These are phyloP conservation scores for Pseudoperonospora humuli DNA, from an alignment of 352 stramenopile genomes.

Conservation along the genomic window DNA sequence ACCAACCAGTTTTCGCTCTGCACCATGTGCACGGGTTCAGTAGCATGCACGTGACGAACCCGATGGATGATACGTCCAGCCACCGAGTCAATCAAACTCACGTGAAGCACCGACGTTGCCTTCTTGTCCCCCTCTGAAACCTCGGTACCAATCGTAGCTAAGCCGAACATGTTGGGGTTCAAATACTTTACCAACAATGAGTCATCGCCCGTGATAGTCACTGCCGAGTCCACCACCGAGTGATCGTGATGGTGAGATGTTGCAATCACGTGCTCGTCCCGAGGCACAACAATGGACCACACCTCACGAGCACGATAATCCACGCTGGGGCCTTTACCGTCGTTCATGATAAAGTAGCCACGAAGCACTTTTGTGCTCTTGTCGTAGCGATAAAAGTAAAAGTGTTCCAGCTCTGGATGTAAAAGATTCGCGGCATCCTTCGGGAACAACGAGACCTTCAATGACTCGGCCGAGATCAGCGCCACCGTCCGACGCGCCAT, in stretches of 20 bases:
- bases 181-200: slow-evolving; percentile 96
- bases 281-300: slow-evolving; percentile 64
- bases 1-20: slow-evolving; percentile 95
- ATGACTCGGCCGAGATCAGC: slow-evolving; percentile 39
- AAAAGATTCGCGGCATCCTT: slow-evolving; percentile 27
- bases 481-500: slow-evolving; percentile 48
- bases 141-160: slow-evolving; percentile 80
- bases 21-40: slow-evolving; percentile 55
- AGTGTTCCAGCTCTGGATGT: slow-evolving; percentile 55
- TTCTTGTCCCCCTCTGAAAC: slow-evolving; percentile 26
- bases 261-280: slow-evolving; percentile 45
- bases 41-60: slow-evolving; percentile 75
- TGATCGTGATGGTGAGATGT: slow-evolving; percentile 53
- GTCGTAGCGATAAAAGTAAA: slow-evolving; percentile 81
- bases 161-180: slow-evolving; percentile 92
- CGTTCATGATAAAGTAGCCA: slow-evolving; percentile 48
- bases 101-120: slow-evolving; percentile 53
- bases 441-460: slow-evolving; percentile 54
- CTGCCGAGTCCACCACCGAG: slow-evolving; percentile 60
- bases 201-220: slow-evolving; percentile 90
- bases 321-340: slow-evolving; percentile 4
- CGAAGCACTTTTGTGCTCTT: slow-evolving; percentile 32
- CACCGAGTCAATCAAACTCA: slow-evolving; percentile 93
- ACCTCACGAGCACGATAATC: slow-evolving; percentile 42
- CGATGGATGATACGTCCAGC: slow-evolving; percentile 91